Percentiles rank a stretch among this genome's conserved stretches.
Conservation (phyloP, 1,284 basidiomycete species). For the Trichosporon sp. region DNA sequence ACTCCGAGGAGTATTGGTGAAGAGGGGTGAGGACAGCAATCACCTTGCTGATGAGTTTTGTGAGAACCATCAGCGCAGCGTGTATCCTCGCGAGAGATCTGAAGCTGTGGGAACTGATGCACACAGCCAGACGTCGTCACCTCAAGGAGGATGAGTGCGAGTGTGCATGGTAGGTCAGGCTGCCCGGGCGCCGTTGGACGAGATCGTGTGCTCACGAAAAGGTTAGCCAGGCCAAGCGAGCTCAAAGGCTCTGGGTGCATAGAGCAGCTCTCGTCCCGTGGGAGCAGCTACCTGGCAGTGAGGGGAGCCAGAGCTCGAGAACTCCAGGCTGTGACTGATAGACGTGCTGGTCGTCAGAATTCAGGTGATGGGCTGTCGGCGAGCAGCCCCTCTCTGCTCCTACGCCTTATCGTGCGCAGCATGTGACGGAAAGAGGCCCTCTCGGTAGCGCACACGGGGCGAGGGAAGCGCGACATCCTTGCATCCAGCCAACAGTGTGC, state of each 20-base stretch:
- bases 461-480: not conserved
- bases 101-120: not conserved
- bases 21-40: not conserved
- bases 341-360: too few species aligned
- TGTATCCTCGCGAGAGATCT: not conserved
- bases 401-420: too few species aligned
- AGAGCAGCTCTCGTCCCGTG: too few species aligned
- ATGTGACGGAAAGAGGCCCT: too few species aligned
- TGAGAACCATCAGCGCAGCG: not conserved
- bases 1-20: not conserved
- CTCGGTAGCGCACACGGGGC: too few species aligned
- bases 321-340: too few species aligned
- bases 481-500: not conserved
- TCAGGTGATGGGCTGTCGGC: too few species aligned
- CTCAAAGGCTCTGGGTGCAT: too few species aligned
- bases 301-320: too few species aligned
- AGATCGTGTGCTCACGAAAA: not conserved
- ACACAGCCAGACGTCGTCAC: not conserved
- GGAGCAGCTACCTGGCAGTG: too few species aligned
- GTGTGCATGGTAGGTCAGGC: not conserved
- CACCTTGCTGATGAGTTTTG: not conserved
- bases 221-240: too few species aligned
- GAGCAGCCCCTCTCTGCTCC: too few species aligned
- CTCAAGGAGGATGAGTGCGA: not conserved
- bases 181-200: not conserved